These are phyloP conservation scores for Citrullus amarus DNA, from an alignment of 306 rosid genomes.

Conservation along the genomic window DNA sequence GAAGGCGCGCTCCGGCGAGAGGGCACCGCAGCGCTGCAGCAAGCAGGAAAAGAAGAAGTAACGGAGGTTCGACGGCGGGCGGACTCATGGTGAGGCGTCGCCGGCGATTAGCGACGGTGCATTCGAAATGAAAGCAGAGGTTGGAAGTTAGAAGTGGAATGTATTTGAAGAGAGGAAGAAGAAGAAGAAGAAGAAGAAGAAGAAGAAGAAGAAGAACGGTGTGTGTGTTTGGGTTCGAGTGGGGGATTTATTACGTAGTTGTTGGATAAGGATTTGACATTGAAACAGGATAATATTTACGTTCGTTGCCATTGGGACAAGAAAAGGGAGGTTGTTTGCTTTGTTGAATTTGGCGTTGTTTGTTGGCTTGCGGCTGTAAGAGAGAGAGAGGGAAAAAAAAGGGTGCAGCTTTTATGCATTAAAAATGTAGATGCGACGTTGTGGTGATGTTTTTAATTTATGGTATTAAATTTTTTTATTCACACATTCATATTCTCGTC, in stretches of 20 bases:
- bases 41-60: conserved; percentile 13
- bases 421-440: too few species aligned
- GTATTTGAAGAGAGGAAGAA: neutral
- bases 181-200: neutral
- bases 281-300: neutral
- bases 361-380: too few species aligned
- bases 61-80: conserved; percentile 16
- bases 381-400: too few species aligned
- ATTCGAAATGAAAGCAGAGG: neutral
- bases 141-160: too few species aligned
- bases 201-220: too few species aligned
- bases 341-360: too few species aligned
- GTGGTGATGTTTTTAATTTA: too few species aligned
- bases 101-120: neutral
- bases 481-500: too few species aligned
- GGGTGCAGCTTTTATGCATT: too few species aligned
- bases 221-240: neutral
- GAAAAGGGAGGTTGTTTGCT: too few species aligned
- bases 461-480: too few species aligned
- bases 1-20: conserved; percentile 22
- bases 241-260: neutral
- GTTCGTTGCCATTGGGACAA: neutral
- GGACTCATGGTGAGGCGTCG: neutral
- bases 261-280: neutral
- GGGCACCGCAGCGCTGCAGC: conserved; percentile 14